Evolutionary conservation across 2,329 filamentous ascomycete species (phyloP), one percentile per base, ranked within the genome.

Genomic region (Thelonectria discophora): DNA sequence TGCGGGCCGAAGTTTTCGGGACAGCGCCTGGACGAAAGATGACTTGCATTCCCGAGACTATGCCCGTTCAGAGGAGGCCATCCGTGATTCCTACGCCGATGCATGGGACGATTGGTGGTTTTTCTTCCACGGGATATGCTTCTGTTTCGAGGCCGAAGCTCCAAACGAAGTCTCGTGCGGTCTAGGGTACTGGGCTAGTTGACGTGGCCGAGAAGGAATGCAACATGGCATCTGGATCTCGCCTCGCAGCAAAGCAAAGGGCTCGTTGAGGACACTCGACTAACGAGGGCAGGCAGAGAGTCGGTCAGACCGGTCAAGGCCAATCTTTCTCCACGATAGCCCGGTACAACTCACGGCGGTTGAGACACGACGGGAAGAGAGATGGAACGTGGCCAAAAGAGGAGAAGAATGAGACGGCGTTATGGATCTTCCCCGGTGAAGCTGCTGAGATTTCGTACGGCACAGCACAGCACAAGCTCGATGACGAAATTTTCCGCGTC

Each of bases 21-120:
- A 27, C 45, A 46, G 46, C 34, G 49, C 45, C 49, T 56, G 55
- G 48, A 48, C 52, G 46, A 40, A 39, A 60, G 46, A 47, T 55
- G 52, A 50, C 52, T 60, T 50, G 52, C 58, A 55, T 60, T 51
- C 53, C 46, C 58, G 58, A 40, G 27, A 39, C 58, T 60, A 60
- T 60, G 48, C 58, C 51, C 40, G 17, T 55, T 60, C 32, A 45
- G 58, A 51, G 34, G 32, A 20, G 30, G 48, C n/a, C 30, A 32
- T 40, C 12, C 21, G 17, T 32, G 30, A 52, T 37, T n/a, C 15
- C 20, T 42, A 46, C 51, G 37, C 34, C 50, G 52, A 43, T 55
- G 32, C 32, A 45, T 34, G 53, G 43, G 43, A 21, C 45, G 43
- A 32, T 50, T 24, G 20, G 43, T 20, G 12, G 15, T 46, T 32